Conservation (phyloP, 163 green algal genomes). For the Scenedesmus sp. region DNA sequence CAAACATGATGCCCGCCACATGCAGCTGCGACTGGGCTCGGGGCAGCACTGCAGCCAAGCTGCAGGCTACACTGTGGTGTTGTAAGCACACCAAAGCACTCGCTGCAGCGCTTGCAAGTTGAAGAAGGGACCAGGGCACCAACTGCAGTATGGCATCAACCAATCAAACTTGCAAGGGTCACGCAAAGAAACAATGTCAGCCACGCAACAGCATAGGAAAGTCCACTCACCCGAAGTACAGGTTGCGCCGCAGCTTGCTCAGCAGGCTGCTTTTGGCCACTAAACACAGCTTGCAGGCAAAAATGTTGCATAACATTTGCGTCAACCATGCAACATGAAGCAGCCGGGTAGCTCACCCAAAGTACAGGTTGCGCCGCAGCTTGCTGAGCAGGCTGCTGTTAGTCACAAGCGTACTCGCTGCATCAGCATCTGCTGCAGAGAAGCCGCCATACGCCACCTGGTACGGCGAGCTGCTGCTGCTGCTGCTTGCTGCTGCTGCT, state of each 20-base stretch:
- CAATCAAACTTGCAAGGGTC: too few species aligned
- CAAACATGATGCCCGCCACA: too few species aligned
- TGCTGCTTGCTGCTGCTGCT: background rate
- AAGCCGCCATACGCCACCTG: slow-evolving; percentile 14
- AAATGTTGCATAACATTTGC: too few species aligned
- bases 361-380: slow-evolving; percentile 39
- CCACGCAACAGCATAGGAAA: background rate
- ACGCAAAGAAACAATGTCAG: too few species aligned
- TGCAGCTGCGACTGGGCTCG: too few species aligned
- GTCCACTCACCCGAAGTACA: slow-evolving; percentile 21
- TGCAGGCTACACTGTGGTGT: too few species aligned
- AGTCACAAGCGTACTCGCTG: background rate
- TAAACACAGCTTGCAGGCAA: too few species aligned
- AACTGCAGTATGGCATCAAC: too few species aligned
- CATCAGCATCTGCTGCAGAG: slow-evolving; percentile 11
- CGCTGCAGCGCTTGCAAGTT: too few species aligned
- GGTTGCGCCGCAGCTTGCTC: slow-evolving; percentile 31
- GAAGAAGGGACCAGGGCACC: too few species aligned
- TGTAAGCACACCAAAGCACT: too few species aligned
- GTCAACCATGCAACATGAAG: background rate
- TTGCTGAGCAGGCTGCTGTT: background rate
- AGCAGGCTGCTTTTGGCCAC: background rate
- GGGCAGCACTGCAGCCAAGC: too few species aligned
- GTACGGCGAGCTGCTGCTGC: background rate
- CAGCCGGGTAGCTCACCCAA: background rate